Evolutionary conservation across 2,329 filamentous ascomycete species (phyloP), one percentile per base, ranked within the genome.

Genomic region (Paraphaeosphaeria sporulosa): DNA sequence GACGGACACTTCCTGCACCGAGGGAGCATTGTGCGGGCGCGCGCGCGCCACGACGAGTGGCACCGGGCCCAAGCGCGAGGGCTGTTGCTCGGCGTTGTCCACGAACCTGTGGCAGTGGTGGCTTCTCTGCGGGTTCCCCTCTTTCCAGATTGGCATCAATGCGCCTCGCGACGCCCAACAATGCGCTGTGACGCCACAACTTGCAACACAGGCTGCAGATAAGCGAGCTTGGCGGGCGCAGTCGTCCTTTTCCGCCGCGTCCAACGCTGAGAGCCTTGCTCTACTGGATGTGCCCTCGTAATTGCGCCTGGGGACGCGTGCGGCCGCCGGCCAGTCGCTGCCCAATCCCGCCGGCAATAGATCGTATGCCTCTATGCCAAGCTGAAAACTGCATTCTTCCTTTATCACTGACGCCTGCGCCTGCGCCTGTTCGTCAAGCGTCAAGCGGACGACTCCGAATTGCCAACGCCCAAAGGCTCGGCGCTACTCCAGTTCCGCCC

Each of bases 221-320:
- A 70, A 69, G 69, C 71, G 68, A 74, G 68, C 71, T 74, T 73
- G 72, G 69, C 72, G 62, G 66, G 64, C 68, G 65, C 65, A 68
- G 66, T 63, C 68, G 51, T 56, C 40, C 50, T 48, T 52, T 50
- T 58, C 55, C 44, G 55, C 55, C 46, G 43, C 34, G n/a, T 27
- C 55, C 52, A 55, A 44, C n/a, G 32, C 38, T 30, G 19, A 55
- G 52, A 48, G 15, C 48, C 48, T 30, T n/a, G 38, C 32, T 32
- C 42, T 48, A 44, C 51, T 54, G 51, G 25, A 44, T 44, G 38
- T 21, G 50, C 50, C 36, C 50, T 53, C 38, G 50, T 43, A 43
- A 53, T 4, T 30, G 21, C 46, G 44, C 57, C 49, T 47, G n/a
- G 46, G 19, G 13, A 15, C 12, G 23, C 25, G 30, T 34, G 56